A percentile compares a stretch with the other conserved stretches of the same genome.
These are phyloP conservation scores for Cetraspora pellucida DNA, from an alignment of 192 early-diverging fungal species.

Conservation along the genomic window DNA sequence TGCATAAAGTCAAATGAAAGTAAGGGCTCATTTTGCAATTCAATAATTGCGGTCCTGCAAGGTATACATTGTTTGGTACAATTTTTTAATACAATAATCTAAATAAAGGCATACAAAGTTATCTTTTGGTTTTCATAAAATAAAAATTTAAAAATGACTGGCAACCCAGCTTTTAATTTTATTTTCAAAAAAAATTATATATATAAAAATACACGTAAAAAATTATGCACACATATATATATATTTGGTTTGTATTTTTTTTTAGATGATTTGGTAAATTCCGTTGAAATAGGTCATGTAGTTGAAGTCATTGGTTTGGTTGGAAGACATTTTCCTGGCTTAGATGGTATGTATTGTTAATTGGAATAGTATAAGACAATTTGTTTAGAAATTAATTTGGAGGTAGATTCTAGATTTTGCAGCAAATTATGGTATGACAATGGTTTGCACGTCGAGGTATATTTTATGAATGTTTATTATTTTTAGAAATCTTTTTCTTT, in stretches of 20 bases:
- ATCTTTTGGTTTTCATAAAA: too few species aligned
- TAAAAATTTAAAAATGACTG: too few species aligned
- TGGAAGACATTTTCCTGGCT: conserved; percentile 16
- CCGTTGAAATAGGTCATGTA: conserved; percentile 17
- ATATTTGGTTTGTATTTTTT: not conserved
- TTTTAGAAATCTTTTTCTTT: not conserved
- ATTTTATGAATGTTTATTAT: not conserved
- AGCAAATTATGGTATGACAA: conserved; percentile 15
- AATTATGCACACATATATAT: not conserved
- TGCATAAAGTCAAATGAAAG: not conserved
- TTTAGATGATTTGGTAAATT: conserved; percentile 8
- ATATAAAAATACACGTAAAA: not conserved
- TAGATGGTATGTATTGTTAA: not conserved
- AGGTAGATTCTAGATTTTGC: conserved; percentile 3
- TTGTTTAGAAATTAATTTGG: not conserved
- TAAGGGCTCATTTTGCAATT: not conserved
- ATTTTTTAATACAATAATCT: too few species aligned
- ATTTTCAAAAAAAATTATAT: too few species aligned
- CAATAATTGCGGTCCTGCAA: not conserved
- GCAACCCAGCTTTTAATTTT: too few species aligned
- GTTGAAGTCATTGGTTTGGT: conserved; percentile 17
- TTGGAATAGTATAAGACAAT: not conserved
- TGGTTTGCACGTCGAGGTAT: conserved; percentile 19
- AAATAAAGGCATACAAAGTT: too few species aligned
- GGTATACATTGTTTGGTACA: not conserved